Evolutionary conservation across 192 early-diverging fungal species (phyloP), one percentile per base, ranked within the genome.

Genomic region (Linnemannia exigua): DNA sequence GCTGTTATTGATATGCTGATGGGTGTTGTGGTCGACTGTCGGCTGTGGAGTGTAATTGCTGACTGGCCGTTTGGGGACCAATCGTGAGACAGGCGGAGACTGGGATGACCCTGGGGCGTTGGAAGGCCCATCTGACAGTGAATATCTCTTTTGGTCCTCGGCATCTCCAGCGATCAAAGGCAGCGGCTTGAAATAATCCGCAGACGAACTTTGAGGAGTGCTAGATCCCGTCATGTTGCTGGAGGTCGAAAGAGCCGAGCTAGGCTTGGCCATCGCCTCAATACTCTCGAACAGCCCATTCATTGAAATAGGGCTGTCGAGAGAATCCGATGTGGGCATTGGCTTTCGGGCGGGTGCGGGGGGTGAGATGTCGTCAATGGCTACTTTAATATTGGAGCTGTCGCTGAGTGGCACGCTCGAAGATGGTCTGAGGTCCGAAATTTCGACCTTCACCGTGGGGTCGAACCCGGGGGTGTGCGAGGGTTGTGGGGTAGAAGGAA

Each of bases 251-350:
- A 47, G 33, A 16, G 22, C 66, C 14, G 76, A 51, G 3, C 71
- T 66, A 8, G 84, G 66, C 37, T 48, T 79, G 3, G 74, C 50
- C 84, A 86, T 80, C 1, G 84, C 84, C 41, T 86, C 84, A n/a
- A 86, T 73, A 28, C 84, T 86, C n/a, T 86, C 84, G 78, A 86
- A 54, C 14, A 86, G 35, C 12, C 84, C 84, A 74, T 86, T 78
- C 19, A 86, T 28, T 16, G 84, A 86, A 33, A 74, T 86, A 1
- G 84, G 78, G 35, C 84, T 80, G 33, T 79, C 79, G 19, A 77
- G 25, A 5, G 67, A 70, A 1, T 48, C 50, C 16, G 72, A 33
- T 41, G 31, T 63, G 5, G 52, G 28, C 28, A 63, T 8, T 8
- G 58, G 74, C 3, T 63, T 67, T 4, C 68, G 44, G 8, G 36